phyloP scores from a whole-genome alignment of 176 grass and related monocot genomes.

The Zizania latifolia region DNA sequence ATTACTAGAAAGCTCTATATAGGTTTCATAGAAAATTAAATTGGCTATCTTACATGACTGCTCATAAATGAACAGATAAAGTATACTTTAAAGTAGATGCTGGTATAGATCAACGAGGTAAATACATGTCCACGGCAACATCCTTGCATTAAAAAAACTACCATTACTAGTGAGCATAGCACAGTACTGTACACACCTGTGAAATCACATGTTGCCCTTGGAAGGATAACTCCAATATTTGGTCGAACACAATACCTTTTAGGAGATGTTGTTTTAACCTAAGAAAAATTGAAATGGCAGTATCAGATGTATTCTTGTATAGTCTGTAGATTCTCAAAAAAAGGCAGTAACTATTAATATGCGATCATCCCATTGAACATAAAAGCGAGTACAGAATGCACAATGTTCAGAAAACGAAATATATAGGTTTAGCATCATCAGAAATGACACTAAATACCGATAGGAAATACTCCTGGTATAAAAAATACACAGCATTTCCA shows the following conservation, averaged over 20 bases:
- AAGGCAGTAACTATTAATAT: not conserved
- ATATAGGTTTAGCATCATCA: not conserved
- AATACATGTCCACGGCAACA: slow-evolving; percentile 3
- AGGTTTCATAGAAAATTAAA: slow-evolving; percentile 1
- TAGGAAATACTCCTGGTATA: not conserved
- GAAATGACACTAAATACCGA: slow-evolving; percentile 6
- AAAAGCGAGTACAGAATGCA: not conserved
- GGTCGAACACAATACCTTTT: slow-evolving; percentile 92
- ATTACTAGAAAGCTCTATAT: not conserved
- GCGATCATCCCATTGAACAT: not conserved
- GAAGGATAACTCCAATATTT: slow-evolving; percentile 88
- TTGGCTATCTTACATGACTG: not conserved
- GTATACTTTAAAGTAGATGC: not conserved
- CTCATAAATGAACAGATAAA: not conserved
- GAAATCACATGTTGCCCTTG: slow-evolving; percentile 67
- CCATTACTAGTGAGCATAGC: slow-evolving; percentile 7
- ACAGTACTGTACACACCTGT: slow-evolving; percentile 75
- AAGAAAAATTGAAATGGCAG: slow-evolving; percentile 14
- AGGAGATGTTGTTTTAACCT: slow-evolving; percentile 99
- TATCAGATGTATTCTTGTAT: slow-evolving; percentile 18
- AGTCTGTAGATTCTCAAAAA: not conserved
- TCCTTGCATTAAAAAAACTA: too few relatives aligned
- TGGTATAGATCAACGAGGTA: not conserved
- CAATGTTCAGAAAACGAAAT: not conserved
- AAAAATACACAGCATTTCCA: too few relatives aligned